Conservation (phyloP, 805 yeast genomes). For the Saccharomyces jurei region DNA sequence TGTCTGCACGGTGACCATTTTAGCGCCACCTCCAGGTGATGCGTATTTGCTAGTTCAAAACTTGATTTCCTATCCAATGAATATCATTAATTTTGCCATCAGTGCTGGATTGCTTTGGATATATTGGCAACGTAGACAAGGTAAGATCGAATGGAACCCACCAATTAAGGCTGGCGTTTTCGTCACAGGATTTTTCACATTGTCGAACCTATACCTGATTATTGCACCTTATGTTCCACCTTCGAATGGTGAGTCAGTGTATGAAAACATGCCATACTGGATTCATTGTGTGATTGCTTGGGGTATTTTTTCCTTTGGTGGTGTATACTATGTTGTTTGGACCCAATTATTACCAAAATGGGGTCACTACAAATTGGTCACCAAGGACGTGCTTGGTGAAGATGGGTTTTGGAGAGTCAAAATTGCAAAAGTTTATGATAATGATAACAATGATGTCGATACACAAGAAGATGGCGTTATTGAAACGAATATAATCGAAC, state of each 20-base stretch:
- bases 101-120: conserved; percentile 52
- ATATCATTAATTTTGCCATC: conserved; percentile 61
- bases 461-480: not conserved
- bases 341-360: conserved; percentile 46
- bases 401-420: conserved; percentile 71
- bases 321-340: conserved; percentile 61
- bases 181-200: conserved; percentile 54
- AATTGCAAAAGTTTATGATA: conserved; percentile 29
- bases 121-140: conserved; percentile 43
- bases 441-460: not conserved
- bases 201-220: conserved; percentile 59
- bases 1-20: conserved; percentile 61
- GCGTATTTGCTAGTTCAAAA: conserved; percentile 77
- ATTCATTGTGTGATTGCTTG: conserved; percentile 76
- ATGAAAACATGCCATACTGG: conserved; percentile 65
- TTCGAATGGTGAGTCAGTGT: conserved; percentile 53
- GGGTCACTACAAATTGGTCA: conserved; percentile 44
- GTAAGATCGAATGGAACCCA: conserved; percentile 56
- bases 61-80: conserved; percentile 73
- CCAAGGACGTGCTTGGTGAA: conserved; percentile 48
- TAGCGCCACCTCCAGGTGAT: conserved; percentile 83
- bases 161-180: conserved; percentile 59
- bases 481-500: not conserved
- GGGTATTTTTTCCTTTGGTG: conserved; percentile 63
- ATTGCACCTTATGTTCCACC: conserved; percentile 80